Evolutionary conservation across 2,329 filamentous ascomycete species (phyloP), one percentile per base, ranked within the genome.

Genomic region (Chrysoporthe austroafricana): DNA sequence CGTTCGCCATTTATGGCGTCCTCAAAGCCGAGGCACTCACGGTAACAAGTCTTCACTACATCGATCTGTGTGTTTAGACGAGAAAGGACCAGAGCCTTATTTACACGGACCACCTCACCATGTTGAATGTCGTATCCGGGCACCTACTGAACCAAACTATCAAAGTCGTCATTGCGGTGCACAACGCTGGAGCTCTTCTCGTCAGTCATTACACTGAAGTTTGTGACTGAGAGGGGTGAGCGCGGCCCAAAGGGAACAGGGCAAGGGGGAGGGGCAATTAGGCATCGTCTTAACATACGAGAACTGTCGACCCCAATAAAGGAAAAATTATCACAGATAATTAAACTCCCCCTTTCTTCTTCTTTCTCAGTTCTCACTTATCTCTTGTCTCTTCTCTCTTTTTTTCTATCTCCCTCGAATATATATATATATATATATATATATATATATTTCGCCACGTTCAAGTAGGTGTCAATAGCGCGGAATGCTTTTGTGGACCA

Each of bases 201-300:
- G 63, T 63, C 18, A 66, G 63, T 32, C 67, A 69, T 1, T 66
- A 63, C n/a, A 16, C 54, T 60, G 48, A 59, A 69, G 34, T 60
- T 50, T 1, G 26, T 69, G 18, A 34, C 36, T 11, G 67, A 66
- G 21, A 63, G 67, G 18, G 34, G 32, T 44, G 67, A 66, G 13
- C 63, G 67, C 34, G 67, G 59, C 1, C 39, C 62, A 5, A 57
- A 63, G 36, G 66, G 9, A 39, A 39, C 26, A 26, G 26, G 26
- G 26, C 26, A 26, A 2, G 26, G 26, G 26, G 36, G 36, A 6
- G 66, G 6, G 66, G 66, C 7, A 68, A 66, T 50, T 50, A 64
- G 6, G 32, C 58, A 62, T 16, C 66, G 66, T n/a, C 56, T 68
- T 42, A 65, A 63, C 26, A 58, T 68, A 26, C 62, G 63, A 32